Base-by-base conservation (phyloP, 2,329 filamentous ascomycete species). In the Tympanopsis confertula region DNA sequence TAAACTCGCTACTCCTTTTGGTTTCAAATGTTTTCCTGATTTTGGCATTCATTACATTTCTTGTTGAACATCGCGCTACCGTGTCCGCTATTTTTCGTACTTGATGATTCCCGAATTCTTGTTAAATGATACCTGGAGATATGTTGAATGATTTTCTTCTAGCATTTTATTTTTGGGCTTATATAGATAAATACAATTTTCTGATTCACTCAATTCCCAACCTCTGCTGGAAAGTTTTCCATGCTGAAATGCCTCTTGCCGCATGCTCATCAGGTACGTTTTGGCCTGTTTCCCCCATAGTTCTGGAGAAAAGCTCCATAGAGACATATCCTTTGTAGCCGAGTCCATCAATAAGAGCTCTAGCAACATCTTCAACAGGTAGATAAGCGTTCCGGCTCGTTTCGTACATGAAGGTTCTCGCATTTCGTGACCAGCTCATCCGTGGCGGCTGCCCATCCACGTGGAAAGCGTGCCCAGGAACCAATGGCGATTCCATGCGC, bases 371-470 rank as follows among this genome's bases (percentile, higher is more conserved):
- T 37, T 63, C 49, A 1, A 75, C 63, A 0, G 78, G 77, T 15
- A 82, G 48, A 51, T 78, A 81, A 0, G 66, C 77, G 1, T 72
- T 73, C 3, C 57, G 49, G 10, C 64, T 60, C 38, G 66, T 55
- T 46, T 80, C 74, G 39, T 72, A 73, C 28, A 75, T 68, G 47
- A 78, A 80, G 0, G 76, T 51, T 5, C 76, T 59, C 35, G 69
- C 74, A 48, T 79, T 79, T 18, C 75, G 57, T 22, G 69, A 74
- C 76, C 76, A 81, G 36, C 61, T 74, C 75, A 81, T 78, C 3
- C 72, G 57, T 2, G 69, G 46, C n/a, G 65, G 68, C 48, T 78
- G 71, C 1, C 58, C 63, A 0, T 61, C 51, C 2, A 66, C 61
- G 51, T 75, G 66, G 43, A 70, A 76, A 13, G 59, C 51, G 47